A percentile compares a stretch with the other conserved stretches of the same genome.
Conservation (phyloP, 768 basidiomycete genomes). For the Termitomyces titanicus region DNA sequence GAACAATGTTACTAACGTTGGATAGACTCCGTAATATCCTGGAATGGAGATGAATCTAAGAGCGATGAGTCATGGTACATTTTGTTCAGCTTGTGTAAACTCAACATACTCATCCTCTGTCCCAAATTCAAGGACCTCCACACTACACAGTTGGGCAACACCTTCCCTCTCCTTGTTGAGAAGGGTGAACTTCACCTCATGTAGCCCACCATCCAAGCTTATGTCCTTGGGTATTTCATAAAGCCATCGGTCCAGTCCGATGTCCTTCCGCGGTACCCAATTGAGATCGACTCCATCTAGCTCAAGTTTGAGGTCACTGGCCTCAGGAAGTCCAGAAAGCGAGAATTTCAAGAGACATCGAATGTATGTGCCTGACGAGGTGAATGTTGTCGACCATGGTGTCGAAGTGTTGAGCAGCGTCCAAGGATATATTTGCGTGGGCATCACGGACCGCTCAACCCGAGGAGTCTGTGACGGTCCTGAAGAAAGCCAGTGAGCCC, state of each 20-base stretch:
- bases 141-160: constrained; percentile 70
- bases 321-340: constrained; percentile 61
- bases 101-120: constrained; percentile 39
- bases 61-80: not conserved
- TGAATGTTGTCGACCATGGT: constrained; percentile 59
- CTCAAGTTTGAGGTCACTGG: constrained; percentile 49
- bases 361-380: constrained; percentile 60
- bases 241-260: constrained; percentile 74
- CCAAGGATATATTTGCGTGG: constrained; percentile 76
- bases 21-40: constrained; percentile 65
- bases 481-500: constrained; percentile 68
- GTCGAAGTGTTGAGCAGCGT: constrained; percentile 57
- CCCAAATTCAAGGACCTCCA: constrained; percentile 73
- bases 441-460: constrained; percentile 70
- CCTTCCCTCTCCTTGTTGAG: constrained; percentile 44
- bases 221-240: constrained; percentile 53
- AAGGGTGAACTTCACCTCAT: constrained; percentile 58
- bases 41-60: constrained; percentile 55
- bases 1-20: constrained; percentile 51
- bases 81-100: not conserved
- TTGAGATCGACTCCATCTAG: constrained; percentile 58
- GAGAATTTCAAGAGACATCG: constrained; percentile 67
- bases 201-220: constrained; percentile 44
- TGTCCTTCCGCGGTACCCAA: constrained; percentile 53
- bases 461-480: constrained; percentile 25